A percentile compares a stretch with the other conserved stretches of the same genome.
Evolutionary conservation across 2,329 filamentous ascomycete genomes (phyloP).

Genomic region (Phaeosphaeria sp.): DNA sequence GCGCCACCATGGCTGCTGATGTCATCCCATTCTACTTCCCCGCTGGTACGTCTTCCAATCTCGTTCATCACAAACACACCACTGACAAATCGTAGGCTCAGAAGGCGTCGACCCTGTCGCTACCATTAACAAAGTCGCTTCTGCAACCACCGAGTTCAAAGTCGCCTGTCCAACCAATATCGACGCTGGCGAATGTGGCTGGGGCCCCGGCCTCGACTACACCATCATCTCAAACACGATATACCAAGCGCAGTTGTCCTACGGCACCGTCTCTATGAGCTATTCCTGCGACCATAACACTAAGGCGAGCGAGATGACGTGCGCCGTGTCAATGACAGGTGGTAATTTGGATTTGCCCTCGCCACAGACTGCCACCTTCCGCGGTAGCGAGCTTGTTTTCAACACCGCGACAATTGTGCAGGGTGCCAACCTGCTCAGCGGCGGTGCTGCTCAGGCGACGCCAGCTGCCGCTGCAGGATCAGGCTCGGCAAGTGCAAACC

Average conservation of each 20-base stretch:
- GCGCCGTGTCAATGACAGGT: conserved; percentile 28
- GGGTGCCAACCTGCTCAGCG: conserved; percentile 29
- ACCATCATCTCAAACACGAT: conserved; percentile 27
- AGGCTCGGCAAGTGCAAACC: conserved; percentile 7
- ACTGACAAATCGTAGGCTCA: conserved; percentile 12
- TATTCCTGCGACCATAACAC: conserved; percentile 35
- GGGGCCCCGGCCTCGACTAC: conserved; percentile 25
- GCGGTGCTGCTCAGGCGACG: conserved; percentile 12
- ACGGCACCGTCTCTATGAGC: conserved; percentile 26
- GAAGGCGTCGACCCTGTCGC: conserved; percentile 31
- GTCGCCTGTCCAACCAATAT: conserved; percentile 29
- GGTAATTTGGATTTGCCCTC: conserved; percentile 15
- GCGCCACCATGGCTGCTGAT: conserved; percentile 22
- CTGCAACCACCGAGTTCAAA: conserved; percentile 29
- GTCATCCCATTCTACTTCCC: conserved; percentile 29
- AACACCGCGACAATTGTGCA: conserved; percentile 29
- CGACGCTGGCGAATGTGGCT: conserved; percentile 32
- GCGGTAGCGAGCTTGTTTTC: conserved; percentile 25
- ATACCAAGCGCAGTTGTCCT: conserved; percentile 28
- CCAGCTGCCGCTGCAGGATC: conserved; percentile 12
- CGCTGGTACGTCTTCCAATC: conserved; percentile 19
- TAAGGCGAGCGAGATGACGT: conserved; percentile 28
- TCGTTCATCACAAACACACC: not conserved
- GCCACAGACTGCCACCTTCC: conserved; percentile 21
- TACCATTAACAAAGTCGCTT: conserved; percentile 25